Evolutionary conservation across 768 basidiomycete genomes (phyloP).

Genomic region (Tricholoma terreum): DNA sequence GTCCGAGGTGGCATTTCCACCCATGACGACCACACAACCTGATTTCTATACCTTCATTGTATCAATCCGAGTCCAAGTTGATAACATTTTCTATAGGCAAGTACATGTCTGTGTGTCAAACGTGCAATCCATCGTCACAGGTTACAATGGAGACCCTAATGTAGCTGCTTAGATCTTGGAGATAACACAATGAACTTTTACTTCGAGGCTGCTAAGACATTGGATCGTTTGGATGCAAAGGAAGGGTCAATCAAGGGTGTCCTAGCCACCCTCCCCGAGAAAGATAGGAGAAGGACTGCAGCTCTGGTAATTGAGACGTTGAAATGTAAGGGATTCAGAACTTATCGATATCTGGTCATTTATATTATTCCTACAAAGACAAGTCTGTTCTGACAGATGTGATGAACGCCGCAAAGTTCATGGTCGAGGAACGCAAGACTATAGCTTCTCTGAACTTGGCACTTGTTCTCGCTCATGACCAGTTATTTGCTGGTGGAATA

Average conservation of each 20-base stretch:
- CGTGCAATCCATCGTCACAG: constrained; percentile 19
- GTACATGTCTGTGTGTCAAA: constrained; percentile 9
- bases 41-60: constrained; percentile 17
- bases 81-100: background rate
- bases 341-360: background rate
- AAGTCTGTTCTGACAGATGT: constrained; percentile 71
- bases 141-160: constrained; percentile 14
- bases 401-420: constrained; percentile 61
- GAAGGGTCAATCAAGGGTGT: constrained; percentile 92
- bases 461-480: constrained; percentile 87
- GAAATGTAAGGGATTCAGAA: constrained; percentile 65
- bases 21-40: constrained; percentile 47
- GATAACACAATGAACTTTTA: constrained; percentile 84
- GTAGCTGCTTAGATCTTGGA: constrained; percentile 28
- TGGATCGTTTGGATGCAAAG: constrained; percentile 85
- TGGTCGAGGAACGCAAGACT: constrained; percentile 72
- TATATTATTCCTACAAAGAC: constrained; percentile 44
- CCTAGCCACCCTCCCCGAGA: constrained; percentile 68
- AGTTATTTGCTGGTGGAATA: constrained; percentile 80
- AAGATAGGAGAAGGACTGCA: constrained; percentile 72
- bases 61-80: no score
- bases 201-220: constrained; percentile 78
- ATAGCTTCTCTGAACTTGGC: constrained; percentile 75
- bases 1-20: constrained; percentile 61
- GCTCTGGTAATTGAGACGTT: constrained; percentile 92